Conservation (phyloP, 2,329 filamentous ascomycete species). For the Cladosporium sp. region DNA sequence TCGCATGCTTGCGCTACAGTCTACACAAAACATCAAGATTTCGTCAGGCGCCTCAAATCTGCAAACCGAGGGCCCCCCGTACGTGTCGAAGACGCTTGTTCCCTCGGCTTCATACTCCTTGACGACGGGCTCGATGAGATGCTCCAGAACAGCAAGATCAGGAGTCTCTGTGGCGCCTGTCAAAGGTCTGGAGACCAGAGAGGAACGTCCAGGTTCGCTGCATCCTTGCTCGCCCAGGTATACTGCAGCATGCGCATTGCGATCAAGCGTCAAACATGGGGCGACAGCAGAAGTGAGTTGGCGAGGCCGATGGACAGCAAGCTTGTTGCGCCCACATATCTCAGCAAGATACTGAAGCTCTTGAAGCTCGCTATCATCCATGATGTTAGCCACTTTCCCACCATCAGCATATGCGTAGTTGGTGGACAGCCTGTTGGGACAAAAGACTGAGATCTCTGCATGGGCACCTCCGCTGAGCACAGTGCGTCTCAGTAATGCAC, state of each 20-base stretch:
- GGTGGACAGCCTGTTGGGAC: constrained; percentile 15
- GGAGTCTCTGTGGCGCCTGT: constrained; percentile 28
- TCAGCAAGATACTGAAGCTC: constrained; percentile 29
- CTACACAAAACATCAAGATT: constrained; percentile 33
- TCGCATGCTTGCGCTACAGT: constrained; percentile 33
- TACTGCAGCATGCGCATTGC: constrained; percentile 31
- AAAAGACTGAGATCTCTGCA: constrained; percentile 23
- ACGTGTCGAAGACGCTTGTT: constrained; percentile 33
- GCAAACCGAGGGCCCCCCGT: constrained; percentile 27
- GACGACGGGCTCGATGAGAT: constrained; percentile 33
- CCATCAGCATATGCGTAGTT: constrained; percentile 20
- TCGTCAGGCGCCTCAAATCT: constrained; percentile 32
- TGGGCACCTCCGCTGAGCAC: constrained; percentile 24
- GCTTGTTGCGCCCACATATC: constrained; percentile 29
- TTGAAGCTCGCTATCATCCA: constrained; percentile 20
- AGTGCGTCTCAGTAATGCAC: constrained; percentile 10
- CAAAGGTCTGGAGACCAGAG: constrained; percentile 32
- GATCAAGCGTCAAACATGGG: constrained; percentile 34
- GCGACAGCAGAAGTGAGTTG: constrained; percentile 27
- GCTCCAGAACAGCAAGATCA: constrained; percentile 33
- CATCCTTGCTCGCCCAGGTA: constrained; percentile 34
- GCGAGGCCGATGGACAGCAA: constrained; percentile 29
- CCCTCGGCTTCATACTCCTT: constrained; percentile 29
- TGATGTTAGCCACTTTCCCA: constrained; percentile 17
- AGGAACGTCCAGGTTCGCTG: constrained; percentile 30